Base-by-base conservation (phyloP, 441 rosid species). In the Populus tomentosa region DNA sequence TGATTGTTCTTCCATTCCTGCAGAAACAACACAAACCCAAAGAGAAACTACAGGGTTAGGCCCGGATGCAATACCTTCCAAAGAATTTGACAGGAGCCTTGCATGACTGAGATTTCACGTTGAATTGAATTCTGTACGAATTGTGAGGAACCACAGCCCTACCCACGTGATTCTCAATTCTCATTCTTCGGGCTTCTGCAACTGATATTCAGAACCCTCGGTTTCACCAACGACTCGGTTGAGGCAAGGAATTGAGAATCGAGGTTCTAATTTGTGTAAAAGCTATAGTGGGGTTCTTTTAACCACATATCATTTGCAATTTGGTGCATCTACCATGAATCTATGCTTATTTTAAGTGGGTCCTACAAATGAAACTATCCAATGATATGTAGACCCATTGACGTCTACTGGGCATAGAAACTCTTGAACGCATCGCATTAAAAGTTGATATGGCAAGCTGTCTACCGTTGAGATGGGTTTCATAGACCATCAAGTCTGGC, bases 381-480 rank as follows among this genome's bases (percentile, higher is more conserved):
- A 13, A 24, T 69, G 78, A 66, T 59, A 69, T 64, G 26, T 3
- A 14, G 67, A 53, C 76, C 67, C 35, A 35, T 70, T 11, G 46
- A 30, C 20, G 67, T 42, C 67, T 20, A 42, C 9, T 30, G 36
- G 76, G 75, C 82, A 77, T 7, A 1, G 64, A 69, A 74, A 70
- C 33, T 68, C 64, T 64, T 28, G 38, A 61, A 40, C 26, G 20
- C 63, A 14, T 30, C 67, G 35, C 77, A 4, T 35, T 67, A 40
- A 70, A 20, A 38, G 79, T 80, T 75, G 83, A 56, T 50, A 53
- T 81, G 83, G 80, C 81, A 59, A 16, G 46, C 65, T 78, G 6
- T 64, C 66, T 16, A 72, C 80, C 78, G 77, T 81, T 42, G 70
- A 67, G 30, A 66, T 61, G 73, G 72, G 68, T 42, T 13, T 30